Conservation (phyloP, 345 rosid genomes). For the Gossypioides kirkii region DNA sequence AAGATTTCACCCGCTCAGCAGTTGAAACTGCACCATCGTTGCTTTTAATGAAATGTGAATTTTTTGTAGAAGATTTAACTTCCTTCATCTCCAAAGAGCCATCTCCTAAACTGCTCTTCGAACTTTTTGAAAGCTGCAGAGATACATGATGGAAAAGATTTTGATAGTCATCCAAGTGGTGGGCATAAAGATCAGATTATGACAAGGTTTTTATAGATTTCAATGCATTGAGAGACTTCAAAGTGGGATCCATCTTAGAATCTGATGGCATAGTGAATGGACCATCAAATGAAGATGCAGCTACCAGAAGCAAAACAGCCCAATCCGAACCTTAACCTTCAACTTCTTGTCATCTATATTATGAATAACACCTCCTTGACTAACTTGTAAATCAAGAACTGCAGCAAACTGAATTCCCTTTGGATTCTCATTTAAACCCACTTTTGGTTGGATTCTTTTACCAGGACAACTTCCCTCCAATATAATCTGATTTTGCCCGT, state of each 20-base stretch:
- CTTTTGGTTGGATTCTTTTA: slow-evolving; percentile 50
- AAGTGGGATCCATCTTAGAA: slow-evolving; percentile 59
- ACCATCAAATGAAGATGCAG: slow-evolving; percentile 83
- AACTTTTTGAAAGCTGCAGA: slow-evolving; percentile 51
- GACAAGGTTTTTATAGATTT: slow-evolving; percentile 43
- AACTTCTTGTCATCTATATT: slow-evolving; percentile 56
- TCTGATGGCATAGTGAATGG: slow-evolving; percentile 65
- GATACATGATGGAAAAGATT: slow-evolving; percentile 71
- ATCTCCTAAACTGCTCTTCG: slow-evolving; percentile 23
- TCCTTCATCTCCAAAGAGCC: slow-evolving; percentile 11
- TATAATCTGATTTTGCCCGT: slow-evolving; percentile 46
- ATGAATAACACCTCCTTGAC: slow-evolving; percentile 47
- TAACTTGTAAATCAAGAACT: slow-evolving; percentile 45
- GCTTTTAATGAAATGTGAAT: slow-evolving; percentile 16
- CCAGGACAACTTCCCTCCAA: slow-evolving; percentile 73
- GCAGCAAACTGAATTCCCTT: slow-evolving; percentile 69
- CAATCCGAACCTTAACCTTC: slow-evolving; percentile 72
- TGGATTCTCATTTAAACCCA: slow-evolving; percentile 34
- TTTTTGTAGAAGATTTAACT: slow-evolving; percentile 11
- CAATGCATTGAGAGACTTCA: slow-evolving; percentile 42
- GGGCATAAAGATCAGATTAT: slow-evolving; percentile 57
- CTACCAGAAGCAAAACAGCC: slow-evolving; percentile 59
- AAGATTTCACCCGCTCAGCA: slow-evolving; percentile 71
- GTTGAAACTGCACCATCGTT: slow-evolving; percentile 37
- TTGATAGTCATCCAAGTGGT: slow-evolving; percentile 72